Evolutionary conservation across 2,329 filamentous ascomycete species (phyloP).

Genomic region (Exophiala calicioides): DNA sequence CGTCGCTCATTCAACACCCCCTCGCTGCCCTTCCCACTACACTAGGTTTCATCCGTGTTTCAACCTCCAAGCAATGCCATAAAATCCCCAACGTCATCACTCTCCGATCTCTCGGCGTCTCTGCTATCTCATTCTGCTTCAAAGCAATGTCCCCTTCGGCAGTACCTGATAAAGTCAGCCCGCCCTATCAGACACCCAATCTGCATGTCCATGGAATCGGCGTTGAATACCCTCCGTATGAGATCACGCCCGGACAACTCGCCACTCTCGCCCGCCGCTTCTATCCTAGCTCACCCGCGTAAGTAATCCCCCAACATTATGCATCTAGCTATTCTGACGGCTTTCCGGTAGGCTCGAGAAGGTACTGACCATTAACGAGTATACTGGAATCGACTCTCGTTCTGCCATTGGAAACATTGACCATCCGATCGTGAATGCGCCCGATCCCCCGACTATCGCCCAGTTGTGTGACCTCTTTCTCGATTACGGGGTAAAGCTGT

Average conservation of each 20-base stretch:
- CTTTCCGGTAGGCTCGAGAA: constrained; percentile 57
- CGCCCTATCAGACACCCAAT: constrained; percentile 44
- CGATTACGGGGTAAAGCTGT: constrained; percentile 35
- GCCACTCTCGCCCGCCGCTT: constrained; percentile 57
- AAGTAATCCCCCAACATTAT: constrained; percentile 43
- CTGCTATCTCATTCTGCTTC: constrained; percentile 4
- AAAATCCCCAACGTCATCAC: constrained; percentile 4
- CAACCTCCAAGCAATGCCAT: constrained; percentile 3
- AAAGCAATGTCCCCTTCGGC: constrained; percentile 33
- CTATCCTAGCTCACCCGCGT: constrained; percentile 63
- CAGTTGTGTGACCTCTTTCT: constrained; percentile 34
- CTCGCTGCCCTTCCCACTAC: constrained; percentile 1
- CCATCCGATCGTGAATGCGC: constrained; percentile 62
- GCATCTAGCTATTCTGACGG: too few relatives aligned
- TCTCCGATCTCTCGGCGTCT: constrained; percentile 1
- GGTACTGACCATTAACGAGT: constrained; percentile 63
- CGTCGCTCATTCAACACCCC: neutral
- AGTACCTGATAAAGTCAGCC: constrained; percentile 26
- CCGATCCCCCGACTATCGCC: constrained; percentile 32
- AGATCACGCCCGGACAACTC: constrained; percentile 53
- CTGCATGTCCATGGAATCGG: constrained; percentile 61
- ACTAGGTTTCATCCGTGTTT: constrained; percentile 18
- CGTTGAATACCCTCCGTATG: constrained; percentile 61
- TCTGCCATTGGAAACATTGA: constrained; percentile 63
- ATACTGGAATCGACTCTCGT: constrained; percentile 64